Conservation (phyloP, 106 monocot species). For the Xerophyta viscosa region DNA sequence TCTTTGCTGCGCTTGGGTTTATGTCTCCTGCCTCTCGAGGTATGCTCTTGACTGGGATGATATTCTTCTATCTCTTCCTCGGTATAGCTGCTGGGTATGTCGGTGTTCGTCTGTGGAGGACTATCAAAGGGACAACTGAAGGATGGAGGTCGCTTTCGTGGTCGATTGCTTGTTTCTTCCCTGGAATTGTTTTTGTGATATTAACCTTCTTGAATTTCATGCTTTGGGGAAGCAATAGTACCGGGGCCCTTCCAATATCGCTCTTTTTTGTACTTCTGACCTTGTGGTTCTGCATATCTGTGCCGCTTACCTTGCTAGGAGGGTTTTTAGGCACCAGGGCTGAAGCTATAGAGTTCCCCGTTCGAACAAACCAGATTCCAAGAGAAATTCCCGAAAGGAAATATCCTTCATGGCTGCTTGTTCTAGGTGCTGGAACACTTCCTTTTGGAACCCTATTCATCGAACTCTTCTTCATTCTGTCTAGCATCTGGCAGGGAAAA, state of each 20-base stretch:
- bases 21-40: constrained; percentile 75
- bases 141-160: constrained; percentile 57
- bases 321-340: constrained; percentile 56
- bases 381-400: constrained; percentile 53
- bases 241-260: constrained; percentile 52
- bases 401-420: constrained; percentile 60
- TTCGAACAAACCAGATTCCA: constrained; percentile 67
- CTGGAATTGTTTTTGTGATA: constrained; percentile 44
- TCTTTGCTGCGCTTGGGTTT: constrained; percentile 58
- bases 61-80: constrained; percentile 54
- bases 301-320: constrained; percentile 52
- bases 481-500: constrained; percentile 61
- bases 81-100: constrained; percentile 51
- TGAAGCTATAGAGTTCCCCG: constrained; percentile 37
- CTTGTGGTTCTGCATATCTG: constrained; percentile 63
- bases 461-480: constrained; percentile 66
- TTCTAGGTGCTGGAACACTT: constrained; percentile 52
- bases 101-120: constrained; percentile 48
- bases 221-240: constrained; percentile 56
- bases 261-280: constrained; percentile 44
- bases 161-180: constrained; percentile 67
- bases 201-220: constrained; percentile 53
- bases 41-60: constrained; percentile 73
- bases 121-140: constrained; percentile 50
- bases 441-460: constrained; percentile 64